Conservation (phyloP, 768 basidiomycete species). For the Chiua virens region DNA sequence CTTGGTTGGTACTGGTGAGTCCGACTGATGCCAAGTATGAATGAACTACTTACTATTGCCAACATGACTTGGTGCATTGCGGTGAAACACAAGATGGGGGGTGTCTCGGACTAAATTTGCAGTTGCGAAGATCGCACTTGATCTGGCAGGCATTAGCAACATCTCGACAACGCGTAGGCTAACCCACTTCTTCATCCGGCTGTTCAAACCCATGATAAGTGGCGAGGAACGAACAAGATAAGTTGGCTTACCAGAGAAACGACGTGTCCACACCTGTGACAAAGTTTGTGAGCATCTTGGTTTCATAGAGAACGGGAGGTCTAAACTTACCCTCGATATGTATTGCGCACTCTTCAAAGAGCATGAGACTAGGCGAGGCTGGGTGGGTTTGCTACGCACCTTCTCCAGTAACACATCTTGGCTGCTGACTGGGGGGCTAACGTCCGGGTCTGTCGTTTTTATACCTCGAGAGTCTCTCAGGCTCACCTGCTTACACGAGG, state of each 20-base stretch:
- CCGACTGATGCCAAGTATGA: not conserved
- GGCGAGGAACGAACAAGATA: not conserved
- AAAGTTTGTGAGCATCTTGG: not conserved
- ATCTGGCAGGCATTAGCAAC: conserved; percentile 43
- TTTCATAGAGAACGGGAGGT: not conserved
- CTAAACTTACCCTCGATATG: conserved; percentile 47
- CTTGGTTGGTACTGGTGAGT: conserved; percentile 33
- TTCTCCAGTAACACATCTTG: conserved; percentile 60
- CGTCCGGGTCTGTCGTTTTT: conserved; percentile 21
- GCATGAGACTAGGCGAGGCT: conserved; percentile 17
- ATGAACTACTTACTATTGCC: conserved; percentile 61
- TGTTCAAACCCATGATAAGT: conserved; percentile 24
- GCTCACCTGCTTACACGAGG: conserved; percentile 30
- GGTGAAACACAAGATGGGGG: conserved; percentile 50
- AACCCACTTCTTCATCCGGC: conserved; percentile 59
- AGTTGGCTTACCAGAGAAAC: conserved; percentile 43
- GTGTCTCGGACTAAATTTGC: conserved; percentile 65
- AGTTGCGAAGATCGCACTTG: conserved; percentile 56
- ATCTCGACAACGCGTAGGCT: not conserved
- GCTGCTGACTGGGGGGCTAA: conserved; percentile 6
- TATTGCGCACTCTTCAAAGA: conserved; percentile 50
- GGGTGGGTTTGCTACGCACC: conserved; percentile 42
- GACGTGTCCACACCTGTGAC: conserved; percentile 53
- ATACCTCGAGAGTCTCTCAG: conserved; percentile 26
- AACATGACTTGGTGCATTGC: conserved; percentile 55